Evolutionary conservation across 2,329 filamentous ascomycete genomes (phyloP), one percentile per base, ranked within the genome.

Genomic region (Colletotrichum lupini): DNA sequence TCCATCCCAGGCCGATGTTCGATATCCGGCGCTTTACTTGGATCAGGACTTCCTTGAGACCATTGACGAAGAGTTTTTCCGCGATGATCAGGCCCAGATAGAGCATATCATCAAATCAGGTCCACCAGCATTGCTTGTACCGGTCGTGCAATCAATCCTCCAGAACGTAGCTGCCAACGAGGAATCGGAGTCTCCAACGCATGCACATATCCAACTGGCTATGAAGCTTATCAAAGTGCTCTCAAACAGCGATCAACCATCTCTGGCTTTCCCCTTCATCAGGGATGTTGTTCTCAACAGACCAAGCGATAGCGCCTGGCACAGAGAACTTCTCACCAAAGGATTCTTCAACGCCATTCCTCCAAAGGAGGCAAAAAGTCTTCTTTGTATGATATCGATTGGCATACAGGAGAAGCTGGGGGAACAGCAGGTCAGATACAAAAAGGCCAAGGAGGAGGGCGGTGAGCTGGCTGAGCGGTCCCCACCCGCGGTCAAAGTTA

Each of bases 271-370:
- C 35, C 63, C 68, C 0, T 37, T 72, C 24, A 55, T 72, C 3
- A 32, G 58, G 7, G 57, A 68, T 16, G 30, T 68, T 30, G 24
- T 72, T 24, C 57, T 72, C 11, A 35, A 28, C 19, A 67, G 63
- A 16, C 68, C 63, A 2, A 12, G 59, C 1, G 57, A 72, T 14
- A 72, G 68, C 49, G 56, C 68, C 3, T 68, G 68, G 68, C 68
- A 72, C 42, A 35, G 68, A 14, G 12, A 56, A 32, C 64, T 72
- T 8, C 24, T 72, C 26, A 52, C 35, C 32, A 62, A 56, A 46
- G 49, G 57, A 1, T 37, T 72, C 1, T 68, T 72, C 35, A 62
- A 67, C 49, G 32, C 19, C 1, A 28, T 72, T 7, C 58, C 49
- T 1, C 63, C 68, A 0, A 30, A 5, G 12, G 30, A 68, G 8